Evolutionary conservation across 805 yeast genomes (phyloP), one percentile per base, ranked within the genome.

Genomic region (Wickerhamomyces strasburgensis): DNA sequence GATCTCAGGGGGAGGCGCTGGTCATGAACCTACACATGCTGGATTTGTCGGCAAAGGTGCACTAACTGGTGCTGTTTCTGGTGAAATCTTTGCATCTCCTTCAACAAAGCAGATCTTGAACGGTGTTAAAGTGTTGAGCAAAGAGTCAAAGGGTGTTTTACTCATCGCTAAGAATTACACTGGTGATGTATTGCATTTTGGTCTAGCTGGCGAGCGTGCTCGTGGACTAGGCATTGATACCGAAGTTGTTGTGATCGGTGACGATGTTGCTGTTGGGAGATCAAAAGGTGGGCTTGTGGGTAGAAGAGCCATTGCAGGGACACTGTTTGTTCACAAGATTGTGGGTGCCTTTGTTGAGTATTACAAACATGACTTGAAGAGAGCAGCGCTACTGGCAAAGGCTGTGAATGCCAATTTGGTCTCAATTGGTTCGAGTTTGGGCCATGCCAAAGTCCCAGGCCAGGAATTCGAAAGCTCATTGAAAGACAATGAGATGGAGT

Each of bases 21-120:
- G 98, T 33, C 98, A 89, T 56, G 98, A 89, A 61, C 97, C 97
- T 18, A 70, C 88, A 4, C 97, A 90, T 54, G 89, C 85, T 7
- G 97, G 96, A 0, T 89, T 78, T 57, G 88, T 89, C 16, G 97
- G 97, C 10, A 70, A 76, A 11, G 94, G 94, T 34, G 64, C 83
- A 48, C 60, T 89, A 28, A 86, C 84, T 47, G 94, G 80, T 28
- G 97, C 96, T 0, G 95, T 89, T 5, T 78, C 88, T 37, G 98
- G 98, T 26, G 77, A 81, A 37, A 72, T 86, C n/a, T 89, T 89
- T 65, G 96, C 97, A 0, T 86, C 96, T 11, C 98, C 98, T 3
- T 76, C 88, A n/a, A 86, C 96, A 1, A 84, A 80, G 52, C 98
- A 89, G 61, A 84, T 89, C 48, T 61, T 88, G 36, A 75, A 76